These are phyloP conservation scores for Cercospora sp. DNA, from an alignment of 2,329 filamentous ascomycete genomes.

Conservation along the genomic window DNA sequence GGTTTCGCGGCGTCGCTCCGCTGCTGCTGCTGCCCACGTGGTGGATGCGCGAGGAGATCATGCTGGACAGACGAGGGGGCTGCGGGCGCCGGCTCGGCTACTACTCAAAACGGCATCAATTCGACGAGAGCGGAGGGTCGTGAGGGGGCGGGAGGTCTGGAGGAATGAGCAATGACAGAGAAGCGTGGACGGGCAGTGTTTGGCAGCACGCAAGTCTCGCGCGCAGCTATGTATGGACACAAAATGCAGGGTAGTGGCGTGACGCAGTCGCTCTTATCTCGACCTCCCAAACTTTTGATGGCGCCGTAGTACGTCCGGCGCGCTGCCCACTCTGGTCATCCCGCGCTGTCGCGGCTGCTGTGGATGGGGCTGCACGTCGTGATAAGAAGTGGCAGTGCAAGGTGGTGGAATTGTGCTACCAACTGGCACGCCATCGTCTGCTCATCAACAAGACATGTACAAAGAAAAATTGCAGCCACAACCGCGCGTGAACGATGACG, in stretches of 20 bases:
- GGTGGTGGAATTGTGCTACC: background rate
- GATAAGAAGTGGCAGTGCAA: background rate
- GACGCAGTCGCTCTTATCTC: background rate
- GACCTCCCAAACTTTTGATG: background rate
- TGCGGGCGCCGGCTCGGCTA: background rate
- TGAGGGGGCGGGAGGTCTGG: background rate
- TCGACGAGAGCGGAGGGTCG: background rate
- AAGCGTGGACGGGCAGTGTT: background rate
- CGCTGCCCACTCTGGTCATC: background rate
- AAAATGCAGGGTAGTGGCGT: background rate
- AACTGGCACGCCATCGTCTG: background rate
- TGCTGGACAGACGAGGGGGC: constrained; percentile 24
- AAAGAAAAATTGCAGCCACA: background rate
- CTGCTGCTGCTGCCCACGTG: constrained; percentile 9
- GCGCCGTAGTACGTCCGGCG: background rate
- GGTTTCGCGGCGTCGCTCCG: constrained; percentile 9
- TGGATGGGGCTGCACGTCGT: background rate
- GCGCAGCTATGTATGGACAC: background rate
- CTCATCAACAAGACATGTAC: background rate
- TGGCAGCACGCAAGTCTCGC: background rate
- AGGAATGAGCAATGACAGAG: background rate
- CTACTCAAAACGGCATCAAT: background rate
- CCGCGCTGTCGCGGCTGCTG: background rate
- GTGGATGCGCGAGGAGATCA: constrained; percentile 29
- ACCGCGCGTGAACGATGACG: background rate